These are phyloP conservation scores for Kalaharituber pfeilii DNA, from an alignment of 2,329 filamentous ascomycete species.

Conservation along the genomic window DNA sequence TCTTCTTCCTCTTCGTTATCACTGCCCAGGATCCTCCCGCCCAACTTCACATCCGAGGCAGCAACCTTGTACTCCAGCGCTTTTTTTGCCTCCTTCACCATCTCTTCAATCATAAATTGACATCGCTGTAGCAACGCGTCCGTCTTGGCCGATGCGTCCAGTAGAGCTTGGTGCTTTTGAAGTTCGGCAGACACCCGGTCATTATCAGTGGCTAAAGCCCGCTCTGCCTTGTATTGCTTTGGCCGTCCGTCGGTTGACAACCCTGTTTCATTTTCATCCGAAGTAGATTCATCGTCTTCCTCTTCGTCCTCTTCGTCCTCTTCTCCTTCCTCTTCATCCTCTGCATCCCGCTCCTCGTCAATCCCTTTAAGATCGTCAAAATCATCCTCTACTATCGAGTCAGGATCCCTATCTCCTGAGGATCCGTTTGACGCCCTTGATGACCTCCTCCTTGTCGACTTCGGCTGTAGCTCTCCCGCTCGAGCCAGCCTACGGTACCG, in stretches of 20 bases:
- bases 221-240: not conserved
- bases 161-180: slow-evolving; percentile 69
- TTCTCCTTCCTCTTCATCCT: slow-evolving; percentile 26
- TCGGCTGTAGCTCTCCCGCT: slow-evolving; percentile 49
- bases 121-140: slow-evolving; percentile 87
- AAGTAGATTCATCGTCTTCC: slow-evolving; percentile 30
- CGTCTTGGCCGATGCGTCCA: slow-evolving; percentile 83
- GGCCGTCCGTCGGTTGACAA: slow-evolving; percentile 47
- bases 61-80: slow-evolving; percentile 69
- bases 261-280: slow-evolving; percentile 33
- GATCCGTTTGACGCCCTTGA: slow-evolving; percentile 12
- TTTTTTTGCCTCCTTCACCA: slow-evolving; percentile 76
- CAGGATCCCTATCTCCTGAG: slow-evolving; percentile 23
- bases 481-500: slow-evolving; percentile 73
- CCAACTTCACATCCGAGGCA: slow-evolving; percentile 62
- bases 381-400: slow-evolving; percentile 6
- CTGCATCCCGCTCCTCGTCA: slow-evolving; percentile 29
- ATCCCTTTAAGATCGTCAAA: slow-evolving; percentile 22
- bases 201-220: slow-evolving; percentile 27
- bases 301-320: slow-evolving; percentile 32
- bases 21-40: slow-evolving; percentile 56
- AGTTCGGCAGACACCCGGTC: slow-evolving; percentile 70
- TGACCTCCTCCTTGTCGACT: not conserved
- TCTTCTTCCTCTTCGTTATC: slow-evolving; percentile 40
- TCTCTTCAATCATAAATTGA: slow-evolving; percentile 70